Percentiles rank a stretch among this genome's conserved stretches.
phyloP scores from a whole-genome alignment of 495 filamentous ascomycete genomes.

The Lophiostoma macrostomum region DNA sequence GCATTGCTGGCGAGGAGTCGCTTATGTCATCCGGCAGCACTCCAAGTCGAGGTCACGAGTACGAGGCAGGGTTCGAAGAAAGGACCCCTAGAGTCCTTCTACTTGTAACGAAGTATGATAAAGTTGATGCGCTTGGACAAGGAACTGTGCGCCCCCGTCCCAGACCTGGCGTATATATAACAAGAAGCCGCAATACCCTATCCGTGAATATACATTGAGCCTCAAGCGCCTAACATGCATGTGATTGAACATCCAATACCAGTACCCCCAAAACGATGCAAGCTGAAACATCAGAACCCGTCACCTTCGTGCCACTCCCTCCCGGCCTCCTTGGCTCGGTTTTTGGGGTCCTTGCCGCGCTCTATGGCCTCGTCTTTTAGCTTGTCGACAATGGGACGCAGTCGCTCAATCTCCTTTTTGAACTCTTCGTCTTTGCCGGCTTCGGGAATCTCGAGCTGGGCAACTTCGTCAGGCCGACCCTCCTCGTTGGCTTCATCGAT shows the following conservation, averaged over 20 bases:
- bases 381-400: conserved; percentile 42
- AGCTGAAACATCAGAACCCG: conserved; percentile 40
- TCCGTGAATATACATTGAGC: background rate
- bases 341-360: conserved; percentile 51
- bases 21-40: too few species aligned
- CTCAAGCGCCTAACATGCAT: conserved; percentile 1
- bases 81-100: too few species aligned
- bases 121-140: too few species aligned
- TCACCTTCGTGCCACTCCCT: conserved; percentile 54
- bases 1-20: too few species aligned
- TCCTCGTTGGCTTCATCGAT: conserved; percentile 37
- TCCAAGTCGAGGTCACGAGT: too few species aligned
- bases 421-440: conserved; percentile 38
- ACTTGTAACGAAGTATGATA: too few species aligned
- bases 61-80: too few species aligned
- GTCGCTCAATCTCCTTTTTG: conserved; percentile 38
- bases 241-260: background rate
- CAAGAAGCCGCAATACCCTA: too few species aligned
- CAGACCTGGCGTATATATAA: too few species aligned
- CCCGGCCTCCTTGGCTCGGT: conserved; percentile 53
- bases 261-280: background rate
- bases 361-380: conserved; percentile 47
- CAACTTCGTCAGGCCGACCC: conserved; percentile 39
- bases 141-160: too few species aligned
- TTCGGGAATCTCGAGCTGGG: conserved; percentile 44